Conservation (phyloP, 116 monocot genomes). For the Cymodocea nodosa region DNA sequence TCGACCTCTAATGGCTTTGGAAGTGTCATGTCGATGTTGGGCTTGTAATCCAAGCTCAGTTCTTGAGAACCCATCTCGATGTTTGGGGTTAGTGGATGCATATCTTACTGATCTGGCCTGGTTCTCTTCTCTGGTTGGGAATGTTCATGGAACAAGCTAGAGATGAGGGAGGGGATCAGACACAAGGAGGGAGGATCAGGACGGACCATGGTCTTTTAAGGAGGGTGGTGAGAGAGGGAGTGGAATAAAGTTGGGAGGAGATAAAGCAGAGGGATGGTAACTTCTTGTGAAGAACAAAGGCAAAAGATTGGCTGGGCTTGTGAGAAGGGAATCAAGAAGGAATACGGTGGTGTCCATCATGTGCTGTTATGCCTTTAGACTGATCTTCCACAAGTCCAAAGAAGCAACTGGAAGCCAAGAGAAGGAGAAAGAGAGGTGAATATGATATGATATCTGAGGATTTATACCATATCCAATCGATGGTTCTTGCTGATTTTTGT, state of each 20-base stretch:
- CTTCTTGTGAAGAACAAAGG: slow-evolving; percentile 77
- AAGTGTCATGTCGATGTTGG: slow-evolving; percentile 10
- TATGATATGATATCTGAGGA: background rate
- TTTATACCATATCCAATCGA: background rate
- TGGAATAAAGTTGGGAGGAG: slow-evolving; percentile 8
- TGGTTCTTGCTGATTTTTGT: background rate
- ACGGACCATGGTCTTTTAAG: slow-evolving; percentile 4
- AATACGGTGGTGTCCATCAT: background rate
- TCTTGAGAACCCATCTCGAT: slow-evolving; percentile 17
- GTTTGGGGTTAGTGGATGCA: background rate
- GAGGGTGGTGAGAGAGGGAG: background rate
- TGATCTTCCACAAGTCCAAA: background rate
- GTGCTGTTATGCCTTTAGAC: slow-evolving; percentile 2
- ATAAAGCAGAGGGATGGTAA: slow-evolving; percentile 49
- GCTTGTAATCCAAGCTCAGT: slow-evolving; percentile 67
- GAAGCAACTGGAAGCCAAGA: background rate
- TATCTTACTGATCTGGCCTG: background rate
- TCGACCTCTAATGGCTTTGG: background rate
- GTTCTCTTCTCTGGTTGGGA: background rate
- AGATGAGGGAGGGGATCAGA: background rate
- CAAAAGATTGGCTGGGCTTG: slow-evolving; percentile 21
- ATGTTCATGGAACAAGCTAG: slow-evolving; percentile 11
- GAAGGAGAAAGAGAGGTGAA: background rate
- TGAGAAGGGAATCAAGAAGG: slow-evolving; percentile 3
- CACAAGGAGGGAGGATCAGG: background rate